Evolutionary conservation across 1,139 yeast genomes (phyloP), one percentile per base, ranked within the genome.

Genomic region (Sugiyamaella paludigena): DNA sequence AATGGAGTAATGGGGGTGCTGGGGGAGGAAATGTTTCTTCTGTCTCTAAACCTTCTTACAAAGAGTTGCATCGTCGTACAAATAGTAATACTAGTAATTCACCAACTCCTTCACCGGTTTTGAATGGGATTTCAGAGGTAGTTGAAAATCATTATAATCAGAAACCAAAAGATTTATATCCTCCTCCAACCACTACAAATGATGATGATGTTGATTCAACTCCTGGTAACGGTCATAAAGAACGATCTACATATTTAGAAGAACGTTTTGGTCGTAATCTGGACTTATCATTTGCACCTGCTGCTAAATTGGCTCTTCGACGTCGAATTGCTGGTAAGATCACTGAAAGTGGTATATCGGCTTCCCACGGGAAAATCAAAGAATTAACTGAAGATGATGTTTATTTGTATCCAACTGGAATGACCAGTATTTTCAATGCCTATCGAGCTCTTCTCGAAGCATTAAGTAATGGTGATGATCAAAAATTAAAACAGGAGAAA

Each of bases 261-360:
- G 95, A 88, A 62, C 79, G 96, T 61, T 91, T 80, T 65, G 98
- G 98, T 10, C 78, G 98, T 60, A 88, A 88, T 50, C 73, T 92
- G 56, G 95, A 89, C 66, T 73, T 88, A 51, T 77, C 83, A 49
- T 83, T 83, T 64, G 87, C 88, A 1, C 73, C 75, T 15, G 84
- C 82, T 51, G 96, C 98, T 16, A 88, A 87, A 63, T 62, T 65
- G 7, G 84, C 95, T 2, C 75, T 92, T 57, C 77, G 81, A 60
- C 77, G 83, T 60, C 76, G 98, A 60, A 85, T 92, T 50, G 80
- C 91, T 11, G 84, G 86, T 12, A 81, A 82, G 51, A 74, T 80
- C 43, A 83, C 74, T 45, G 79, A 77, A 43, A 70, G 51, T 16
- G 50, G 53, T 12, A 29, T 45, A 42, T 47, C 55, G 31, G 48